Conservation (phyloP, 306 rosid species). For the Inga laurina region DNA sequence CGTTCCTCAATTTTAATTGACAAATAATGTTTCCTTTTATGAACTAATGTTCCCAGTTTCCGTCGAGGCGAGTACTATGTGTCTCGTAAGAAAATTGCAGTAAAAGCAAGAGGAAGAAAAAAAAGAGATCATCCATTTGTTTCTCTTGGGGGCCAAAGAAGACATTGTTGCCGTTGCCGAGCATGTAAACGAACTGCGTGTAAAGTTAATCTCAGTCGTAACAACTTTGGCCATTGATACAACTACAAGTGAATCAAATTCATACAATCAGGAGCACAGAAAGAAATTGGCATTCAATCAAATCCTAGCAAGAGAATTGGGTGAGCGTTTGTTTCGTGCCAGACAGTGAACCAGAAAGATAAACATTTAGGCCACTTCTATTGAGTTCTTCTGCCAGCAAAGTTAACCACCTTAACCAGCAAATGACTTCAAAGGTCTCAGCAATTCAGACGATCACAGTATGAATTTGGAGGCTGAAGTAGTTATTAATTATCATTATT, state of each 20-base stretch:
- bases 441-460: background rate
- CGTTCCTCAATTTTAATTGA: background rate
- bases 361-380: background rate
- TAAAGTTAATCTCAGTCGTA: background rate
- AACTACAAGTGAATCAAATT: background rate
- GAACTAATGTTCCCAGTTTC: background rate
- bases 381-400: background rate
- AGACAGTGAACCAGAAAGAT: background rate
- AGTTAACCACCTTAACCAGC: background rate
- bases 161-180: background rate
- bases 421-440: background rate
- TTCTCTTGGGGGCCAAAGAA: background rate
- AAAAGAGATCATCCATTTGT: background rate
- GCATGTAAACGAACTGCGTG: background rate
- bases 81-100: background rate
- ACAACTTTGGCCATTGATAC: background rate
- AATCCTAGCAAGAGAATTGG: background rate
- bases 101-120: background rate
- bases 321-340: background rate
- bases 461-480: conserved; percentile 16
- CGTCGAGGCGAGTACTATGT: background rate
- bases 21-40: too few species aligned
- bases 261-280: conserved; percentile 15
- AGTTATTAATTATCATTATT: conserved; percentile 6
- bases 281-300: background rate